phyloP scores from a whole-genome alignment of 2,329 filamentous ascomycete genomes.

The Apiospora kogelbergensis region DNA sequence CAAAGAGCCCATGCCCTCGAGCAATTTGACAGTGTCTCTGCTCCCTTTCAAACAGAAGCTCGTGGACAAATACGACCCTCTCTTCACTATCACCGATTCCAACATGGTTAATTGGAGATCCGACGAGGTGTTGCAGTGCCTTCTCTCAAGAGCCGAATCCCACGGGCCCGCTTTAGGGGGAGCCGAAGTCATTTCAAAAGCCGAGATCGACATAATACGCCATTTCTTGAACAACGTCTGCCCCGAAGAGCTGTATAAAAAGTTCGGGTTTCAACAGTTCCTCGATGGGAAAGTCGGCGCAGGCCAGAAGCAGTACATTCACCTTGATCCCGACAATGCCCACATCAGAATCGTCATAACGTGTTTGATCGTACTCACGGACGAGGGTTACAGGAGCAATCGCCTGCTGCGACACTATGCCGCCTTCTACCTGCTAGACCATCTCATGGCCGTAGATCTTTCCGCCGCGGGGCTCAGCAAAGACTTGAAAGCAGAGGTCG shows the following conservation, averaged over 20 bases:
- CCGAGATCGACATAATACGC: slow-evolving; percentile 31
- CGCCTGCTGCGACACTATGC: slow-evolving; percentile 25
- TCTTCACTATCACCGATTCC: slow-evolving; percentile 28
- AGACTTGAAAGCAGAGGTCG: slow-evolving; percentile 28
- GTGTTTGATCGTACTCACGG: slow-evolving; percentile 28
- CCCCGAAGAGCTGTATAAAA: slow-evolving; percentile 30
- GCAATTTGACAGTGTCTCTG: slow-evolving; percentile 25
- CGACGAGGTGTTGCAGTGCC: slow-evolving; percentile 25
- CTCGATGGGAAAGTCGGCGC: slow-evolving; percentile 30
- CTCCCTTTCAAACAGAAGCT: slow-evolving; percentile 30
- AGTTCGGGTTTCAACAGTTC: slow-evolving; percentile 35
- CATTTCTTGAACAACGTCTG: slow-evolving; percentile 35
- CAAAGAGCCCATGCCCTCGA: background rate
- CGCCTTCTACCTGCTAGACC: slow-evolving; percentile 27
- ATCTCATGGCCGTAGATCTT: slow-evolving; percentile 28
- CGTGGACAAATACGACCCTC: slow-evolving; percentile 27
- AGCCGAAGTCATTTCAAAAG: slow-evolving; percentile 26
- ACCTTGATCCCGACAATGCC: slow-evolving; percentile 32
- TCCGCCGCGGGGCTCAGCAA: slow-evolving; percentile 23
- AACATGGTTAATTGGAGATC: slow-evolving; percentile 29
- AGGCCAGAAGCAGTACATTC: slow-evolving; percentile 30
- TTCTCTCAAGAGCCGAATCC: slow-evolving; percentile 20
- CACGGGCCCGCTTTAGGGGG: slow-evolving; percentile 2
- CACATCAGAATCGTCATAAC: slow-evolving; percentile 29
- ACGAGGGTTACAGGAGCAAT: slow-evolving; percentile 21